Evolutionary conservation across 1,284 basidiomycete species (phyloP), one percentile per base, ranked within the genome.

Genomic region (Heterobasidion parviporum): DNA sequence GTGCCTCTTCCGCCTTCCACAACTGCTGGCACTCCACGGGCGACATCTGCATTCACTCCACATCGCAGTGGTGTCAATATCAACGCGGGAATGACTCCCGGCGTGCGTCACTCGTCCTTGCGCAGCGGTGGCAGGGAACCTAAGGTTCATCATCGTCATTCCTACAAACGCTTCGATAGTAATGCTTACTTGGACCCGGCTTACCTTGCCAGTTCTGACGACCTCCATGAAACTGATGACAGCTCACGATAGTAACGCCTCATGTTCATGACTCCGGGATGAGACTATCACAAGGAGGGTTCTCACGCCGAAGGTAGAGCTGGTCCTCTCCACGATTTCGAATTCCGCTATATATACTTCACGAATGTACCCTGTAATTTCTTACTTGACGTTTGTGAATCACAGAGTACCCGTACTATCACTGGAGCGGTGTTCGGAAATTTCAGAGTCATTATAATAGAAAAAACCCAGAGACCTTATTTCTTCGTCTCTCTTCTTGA

Each of bases 1-100:
- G 55, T 60, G 9, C 59, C 65, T 10, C 58, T 64, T 26, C 63
- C 64, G 3, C 57, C 64, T 47, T 60, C 58, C 9, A 57, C 53
- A 10, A 54, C 57, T 26, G 55, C 35, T 6, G 56, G 52, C 26
- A 62, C 62, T 15, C 55, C 55, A 38, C 58, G 50, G 8, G 58
- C 56, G 16, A 53, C 57, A 26, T 32, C 48, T 26, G 26, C 26
- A 26, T 26, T 15, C 34, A 50, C 33, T 6, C 35, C 46, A 15
- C 43, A 18, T 53, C 43, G n/a, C 34, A 48, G 33, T 16, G 51
- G 36, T 12, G 16, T 38, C 8, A 53, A 53, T 15, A 52, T 34
- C 2, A 45, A 55, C 45, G 60, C 60, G 16, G 60, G 60, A 8
- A 57, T 61, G 57, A 61, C 60, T 20, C 61, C 61, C n/a, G 56